A percentile compares a stretch with the other conserved stretches of the same genome.
Conservation (phyloP, 2,329 filamentous ascomycete species). For the Stagonosporopsis rhizophila region DNA sequence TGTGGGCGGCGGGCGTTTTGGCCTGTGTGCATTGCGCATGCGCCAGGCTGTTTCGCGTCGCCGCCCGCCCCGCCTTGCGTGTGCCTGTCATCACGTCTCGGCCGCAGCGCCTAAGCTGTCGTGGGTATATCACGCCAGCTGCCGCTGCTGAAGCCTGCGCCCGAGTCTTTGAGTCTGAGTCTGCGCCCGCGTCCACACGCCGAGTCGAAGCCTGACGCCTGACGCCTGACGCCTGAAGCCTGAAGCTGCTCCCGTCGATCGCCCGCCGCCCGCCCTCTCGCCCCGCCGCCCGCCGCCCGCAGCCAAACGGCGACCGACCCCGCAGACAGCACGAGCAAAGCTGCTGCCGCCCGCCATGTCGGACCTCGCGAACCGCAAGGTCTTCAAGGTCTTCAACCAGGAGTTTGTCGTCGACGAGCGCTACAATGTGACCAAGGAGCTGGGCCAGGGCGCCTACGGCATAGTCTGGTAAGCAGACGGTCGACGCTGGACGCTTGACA, state of each 20-base stretch:
- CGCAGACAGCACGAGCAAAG: neutral
- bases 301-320: too few species aligned
- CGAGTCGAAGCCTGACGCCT: neutral
- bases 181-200: too few species aligned
- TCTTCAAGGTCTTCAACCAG: constrained; percentile 82
- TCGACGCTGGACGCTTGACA: too few species aligned
- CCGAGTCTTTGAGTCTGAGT: too few species aligned
- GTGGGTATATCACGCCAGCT: constrained; percentile 28
- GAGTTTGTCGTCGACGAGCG: constrained; percentile 98
- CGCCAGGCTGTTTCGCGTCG: constrained; percentile 21
- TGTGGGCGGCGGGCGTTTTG: neutral
- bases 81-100: constrained; percentile 27
- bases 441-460: constrained; percentile 97
- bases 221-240: neutral
- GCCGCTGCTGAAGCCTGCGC: constrained; percentile 22
- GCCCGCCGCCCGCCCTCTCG: constrained; percentile 2
- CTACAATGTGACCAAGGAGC: constrained; percentile 98
- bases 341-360: constrained; percentile 54
- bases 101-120: constrained; percentile 39
- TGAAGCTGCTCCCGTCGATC: constrained; percentile 12
- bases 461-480: constrained; percentile 82
- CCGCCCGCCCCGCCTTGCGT: constrained; percentile 22
- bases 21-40: constrained; percentile 9
- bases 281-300: neutral
- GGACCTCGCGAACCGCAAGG: constrained; percentile 75